Evolutionary conservation across 2,329 filamentous ascomycete genomes (phyloP).

Genomic region (Neurospora sp.): DNA sequence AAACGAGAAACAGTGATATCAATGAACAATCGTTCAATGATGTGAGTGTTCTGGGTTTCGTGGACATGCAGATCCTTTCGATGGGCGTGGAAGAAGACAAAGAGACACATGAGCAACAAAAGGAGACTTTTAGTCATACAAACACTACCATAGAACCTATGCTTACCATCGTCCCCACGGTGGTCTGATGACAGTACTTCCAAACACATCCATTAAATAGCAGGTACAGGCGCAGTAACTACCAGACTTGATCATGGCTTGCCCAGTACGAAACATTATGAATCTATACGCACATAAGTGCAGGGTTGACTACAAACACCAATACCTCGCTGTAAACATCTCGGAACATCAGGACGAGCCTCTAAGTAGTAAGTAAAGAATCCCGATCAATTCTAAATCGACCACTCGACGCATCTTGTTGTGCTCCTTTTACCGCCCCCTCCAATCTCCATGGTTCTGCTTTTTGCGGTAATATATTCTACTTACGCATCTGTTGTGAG

Average conservation of each 20-base stretch:
- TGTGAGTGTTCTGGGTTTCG: not conserved
- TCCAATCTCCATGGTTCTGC: not conserved
- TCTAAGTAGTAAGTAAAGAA: not conserved
- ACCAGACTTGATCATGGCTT: no score
- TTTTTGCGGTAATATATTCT: not conserved
- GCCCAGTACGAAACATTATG: no score
- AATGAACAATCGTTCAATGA: not conserved
- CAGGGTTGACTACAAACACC: no score
- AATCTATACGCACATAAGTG: no score
- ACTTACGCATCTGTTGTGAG: not conserved
- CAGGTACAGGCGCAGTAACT: no score
- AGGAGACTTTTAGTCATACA: not conserved
- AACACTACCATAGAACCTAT: not conserved
- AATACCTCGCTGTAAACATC: no score
- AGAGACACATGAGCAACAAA: not conserved
- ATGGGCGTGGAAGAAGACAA: not conserved
- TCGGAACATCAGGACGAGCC: not conserved
- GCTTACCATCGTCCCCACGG: not conserved
- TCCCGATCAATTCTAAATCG: not conserved
- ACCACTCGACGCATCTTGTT: not conserved
- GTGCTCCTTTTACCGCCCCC: not conserved
- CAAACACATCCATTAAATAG: no score
- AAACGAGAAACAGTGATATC: constrained; percentile 26
- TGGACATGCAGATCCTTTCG: not conserved
- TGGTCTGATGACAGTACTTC: no score